Base-by-base conservation (phyloP, 2,329 filamentous ascomycete species). In the Emydomyces testavorans region DNA sequence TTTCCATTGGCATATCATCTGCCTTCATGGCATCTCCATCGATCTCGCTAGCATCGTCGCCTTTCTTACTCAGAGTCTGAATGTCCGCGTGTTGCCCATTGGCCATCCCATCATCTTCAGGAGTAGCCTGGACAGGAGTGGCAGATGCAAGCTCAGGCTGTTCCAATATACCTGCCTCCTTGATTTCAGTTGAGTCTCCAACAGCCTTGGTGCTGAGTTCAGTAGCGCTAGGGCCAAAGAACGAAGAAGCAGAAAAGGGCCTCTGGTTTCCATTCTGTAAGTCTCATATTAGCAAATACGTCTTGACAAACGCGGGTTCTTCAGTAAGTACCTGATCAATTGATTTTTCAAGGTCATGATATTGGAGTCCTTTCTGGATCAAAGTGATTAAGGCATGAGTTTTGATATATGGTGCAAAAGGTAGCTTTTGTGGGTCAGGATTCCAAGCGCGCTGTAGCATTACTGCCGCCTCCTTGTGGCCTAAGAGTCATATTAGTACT, bases 361-460 rank as follows among this genome's bases (percentile, higher is more conserved):
- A 74, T 52, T 72, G 68, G 37, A 83, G 65, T 47, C 79, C 79
- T 59, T 81, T 78, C 58, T 82, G 79, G 28, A 82, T 74, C 46
- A 83, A 67, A 37, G 73, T 71, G 38, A 82, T 69, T 50, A 83
- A 68, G 31, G 77, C 74, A 59, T 78, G 74, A 29, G 74, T 71
- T 57, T 71, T 72, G 57, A 82, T 75, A 56, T 73, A 70, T 39
- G 68, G 71, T 50, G 78, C 77, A 64, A 82, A 82, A 16, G 78
- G 75, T 39, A 81, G 69, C 56, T 65, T 67, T 56, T 80, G 76
- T 46, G 77, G 77, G 59, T 82, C 73, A 58, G 73, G 71, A 58
- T 76, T 71, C 79, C 78, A 82, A 62, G 77, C 76, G 56, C 73
- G 72, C 61, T 77, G 75, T 53, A 82, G 70, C 63, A 73, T 75